Percentiles rank a stretch among this genome's conserved stretches.
Evolutionary conservation across 768 basidiomycete genomes (phyloP).

Genomic region (Brasilioporus rufonigricans): DNA sequence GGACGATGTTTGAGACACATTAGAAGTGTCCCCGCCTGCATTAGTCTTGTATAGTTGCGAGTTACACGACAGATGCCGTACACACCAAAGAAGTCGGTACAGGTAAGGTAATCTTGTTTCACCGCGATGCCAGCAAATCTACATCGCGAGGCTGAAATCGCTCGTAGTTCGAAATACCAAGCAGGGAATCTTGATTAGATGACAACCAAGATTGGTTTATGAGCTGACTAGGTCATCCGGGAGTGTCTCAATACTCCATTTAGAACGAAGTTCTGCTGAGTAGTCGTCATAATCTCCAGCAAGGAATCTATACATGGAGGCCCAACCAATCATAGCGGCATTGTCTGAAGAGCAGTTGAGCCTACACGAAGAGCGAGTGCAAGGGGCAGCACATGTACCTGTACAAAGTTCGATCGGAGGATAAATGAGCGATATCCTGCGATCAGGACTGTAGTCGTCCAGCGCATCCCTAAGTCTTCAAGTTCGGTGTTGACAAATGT

Average conservation of each 20-base stretch:
- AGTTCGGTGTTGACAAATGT: not conserved
- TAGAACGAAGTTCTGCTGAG: constrained; percentile 55
- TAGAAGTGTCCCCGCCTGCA: not conserved
- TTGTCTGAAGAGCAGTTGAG: constrained; percentile 58
- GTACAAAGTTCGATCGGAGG: constrained; percentile 84
- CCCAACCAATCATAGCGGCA: constrained; percentile 96
- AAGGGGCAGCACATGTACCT: constrained; percentile 41
- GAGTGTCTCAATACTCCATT: constrained; percentile 71
- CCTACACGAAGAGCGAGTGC: not conserved
- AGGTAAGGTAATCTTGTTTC: too few species aligned
- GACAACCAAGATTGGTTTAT: not conserved
- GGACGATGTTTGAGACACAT: not conserved
- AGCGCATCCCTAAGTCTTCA: constrained; percentile 35
- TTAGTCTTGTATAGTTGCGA: too few species aligned
- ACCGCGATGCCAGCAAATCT: too few species aligned
- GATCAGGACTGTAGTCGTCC: constrained; percentile 23
- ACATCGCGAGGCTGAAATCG: too few species aligned
- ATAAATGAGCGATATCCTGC: constrained; percentile 52
- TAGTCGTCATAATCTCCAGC: constrained; percentile 59
- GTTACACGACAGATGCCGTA: constrained; percentile 5
- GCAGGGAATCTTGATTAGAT: not conserved
- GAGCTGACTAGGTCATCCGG: not conserved
- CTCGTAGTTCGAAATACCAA: too few species aligned
- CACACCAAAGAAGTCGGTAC: too few species aligned
- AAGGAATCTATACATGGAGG: constrained; percentile 79